Conservation (phyloP, 768 basidiomycete species). For the Lactarius akahatsu region DNA sequence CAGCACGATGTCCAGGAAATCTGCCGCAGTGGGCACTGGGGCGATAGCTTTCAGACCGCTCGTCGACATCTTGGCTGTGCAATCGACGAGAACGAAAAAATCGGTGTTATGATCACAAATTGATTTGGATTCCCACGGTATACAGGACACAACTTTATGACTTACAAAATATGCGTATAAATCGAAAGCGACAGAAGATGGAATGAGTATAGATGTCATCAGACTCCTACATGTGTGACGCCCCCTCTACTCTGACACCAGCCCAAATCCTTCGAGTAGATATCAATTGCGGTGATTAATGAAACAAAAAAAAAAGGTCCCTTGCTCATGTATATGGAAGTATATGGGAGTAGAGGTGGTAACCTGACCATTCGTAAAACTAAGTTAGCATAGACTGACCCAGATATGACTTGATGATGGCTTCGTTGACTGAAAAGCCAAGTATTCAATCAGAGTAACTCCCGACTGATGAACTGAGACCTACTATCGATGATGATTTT, state of each 20-base stretch:
- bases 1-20: constrained; percentile 92
- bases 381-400: constrained; percentile 39
- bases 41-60: constrained; percentile 95
- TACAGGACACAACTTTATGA: neutral
- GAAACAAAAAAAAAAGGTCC: neutral
- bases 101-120: constrained; percentile 2
- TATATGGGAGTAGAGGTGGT: neutral
- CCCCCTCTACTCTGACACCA: constrained; percentile 8
- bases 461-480: constrained; percentile 27
- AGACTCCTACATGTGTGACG: constrained; percentile 8
- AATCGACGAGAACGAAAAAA: neutral
- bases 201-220: constrained; percentile 12
- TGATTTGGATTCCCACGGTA: constrained; percentile 19
- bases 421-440: constrained; percentile 53
- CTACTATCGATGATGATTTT: constrained; percentile 60
- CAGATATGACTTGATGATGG: constrained; percentile 65
- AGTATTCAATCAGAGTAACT: constrained; percentile 2
- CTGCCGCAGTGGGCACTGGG: constrained; percentile 94
- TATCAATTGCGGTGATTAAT: constrained; percentile 4
- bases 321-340: constrained; percentile 5
- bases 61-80: constrained; percentile 55
- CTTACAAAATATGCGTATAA: constrained; percentile 15
- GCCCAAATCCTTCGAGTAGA: neutral
- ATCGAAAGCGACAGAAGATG: constrained; percentile 13
- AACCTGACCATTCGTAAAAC: constrained; percentile 4